Evolutionary conservation across 257 asterid species (phyloP), one percentile per base, ranked within the genome.

Genomic region (Primulina huaijiensis): DNA sequence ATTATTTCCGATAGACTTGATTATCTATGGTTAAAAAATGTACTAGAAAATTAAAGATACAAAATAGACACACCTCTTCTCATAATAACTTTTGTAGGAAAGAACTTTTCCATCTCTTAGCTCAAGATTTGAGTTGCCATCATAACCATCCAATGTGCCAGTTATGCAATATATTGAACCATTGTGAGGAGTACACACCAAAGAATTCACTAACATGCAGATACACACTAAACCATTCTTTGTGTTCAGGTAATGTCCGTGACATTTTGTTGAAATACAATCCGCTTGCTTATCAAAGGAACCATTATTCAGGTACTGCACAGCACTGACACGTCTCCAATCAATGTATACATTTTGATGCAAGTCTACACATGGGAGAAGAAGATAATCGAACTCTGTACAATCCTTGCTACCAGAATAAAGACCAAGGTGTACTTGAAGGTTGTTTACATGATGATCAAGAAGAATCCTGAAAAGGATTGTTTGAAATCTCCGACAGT

Each of bases 111-210:
- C 92, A 53, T 70, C 76, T 67, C 67, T 70, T 19, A 71, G 70
- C 72, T 70, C 25, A 70, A 92, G 78, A 75, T 63, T 37, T 8
- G 95, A 75, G 75, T 76, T 77, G 20, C 88, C 88, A 63, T 81
- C 64, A 62, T 78, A 50, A 35, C 76, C 78, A 27, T 83, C 80
- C 78, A 88, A 35, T 60, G 64, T 60, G 52, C 90, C 88, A 2
- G 68, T 40, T n/a, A 82, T 64, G 76, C 88, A 79, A 78, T 92
- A 88, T 33, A 84, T 12, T 50, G 10, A 8, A 52, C 77, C 82
- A 55, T 84, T 92, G 64, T 90, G 95, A 31, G 97, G 92, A 1
- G 98, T 90, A 33, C 71, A 5, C 2, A 87, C 94, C 52, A 92
- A 74, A n/a, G 94, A 84, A 61, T 87, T 87, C 73, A 86, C 82